Evolutionary conservation across 306 rosid species (phyloP), one percentile per base, ranked within the genome.

Genomic region (Mimosa bimucronata): DNA sequence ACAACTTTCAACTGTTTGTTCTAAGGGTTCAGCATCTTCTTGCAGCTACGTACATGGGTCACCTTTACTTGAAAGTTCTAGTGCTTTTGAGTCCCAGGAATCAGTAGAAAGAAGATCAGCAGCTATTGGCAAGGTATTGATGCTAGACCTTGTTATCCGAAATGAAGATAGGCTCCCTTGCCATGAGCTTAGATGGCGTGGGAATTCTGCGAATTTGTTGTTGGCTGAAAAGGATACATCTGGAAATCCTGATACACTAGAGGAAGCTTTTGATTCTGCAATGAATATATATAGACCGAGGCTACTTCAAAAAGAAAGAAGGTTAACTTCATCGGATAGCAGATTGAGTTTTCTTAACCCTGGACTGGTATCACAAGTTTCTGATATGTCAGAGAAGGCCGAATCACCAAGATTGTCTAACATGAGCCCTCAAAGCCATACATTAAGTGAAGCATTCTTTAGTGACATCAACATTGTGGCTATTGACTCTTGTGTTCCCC

Each of bases 91-190:
- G 77, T 78, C 91, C 6, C 83, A 55, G 75, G 97, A 89, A 75
- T 87, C 50, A 41, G 91, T 91, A 55, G 98, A 91, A 78, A 91
- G 83, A 82, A 87, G 87, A 75, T 88, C 97, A 34, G 89, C 88
- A 68, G 94, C 92, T 78, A 95, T 95, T 73, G 99, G 99, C 52
- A 87, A 94, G 88, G 93, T 91, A 48, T 88, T 95, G 87, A 66
- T 93, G 92, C 84, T 95, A 85, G 99, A 95, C 88, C 92, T 95
- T 62, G 90, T 93, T 70, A 95, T 95, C 69, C 88, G 99, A 88
- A 95, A 95, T 75, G 99, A 95, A 91, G 99, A 95, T 87, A 90
- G 98, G 77, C 92, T 95, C 77, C 99, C 98, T 55, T 93, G 98
- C 46, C 96, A 92, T 65, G 84, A 84, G 79, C 99, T 95, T 79